Evolutionary conservation across 106 monocot species (phyloP).

Genomic region (Cymbidium sinense): DNA sequence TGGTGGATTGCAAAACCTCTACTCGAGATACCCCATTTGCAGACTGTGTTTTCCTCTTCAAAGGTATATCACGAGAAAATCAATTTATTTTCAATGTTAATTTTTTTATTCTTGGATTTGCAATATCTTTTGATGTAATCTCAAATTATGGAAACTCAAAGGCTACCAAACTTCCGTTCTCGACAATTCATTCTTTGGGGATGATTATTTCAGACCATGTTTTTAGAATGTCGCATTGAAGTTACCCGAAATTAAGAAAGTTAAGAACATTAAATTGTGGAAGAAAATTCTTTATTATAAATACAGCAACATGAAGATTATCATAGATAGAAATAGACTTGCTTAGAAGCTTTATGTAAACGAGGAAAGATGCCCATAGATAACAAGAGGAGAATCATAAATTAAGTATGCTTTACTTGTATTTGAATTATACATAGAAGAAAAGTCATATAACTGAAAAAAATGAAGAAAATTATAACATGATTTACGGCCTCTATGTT

Average conservation of each 20-base stretch:
- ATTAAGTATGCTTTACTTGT: background rate
- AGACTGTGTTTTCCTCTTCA: conserved; percentile 33
- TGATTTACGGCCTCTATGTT: background rate
- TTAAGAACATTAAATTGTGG: background rate
- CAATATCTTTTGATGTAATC: conserved; percentile 4
- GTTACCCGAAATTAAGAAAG: background rate
- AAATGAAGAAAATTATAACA: background rate
- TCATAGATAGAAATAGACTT: background rate
- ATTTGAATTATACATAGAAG: background rate
- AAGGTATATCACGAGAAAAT: conserved; percentile 38
- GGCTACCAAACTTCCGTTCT: background rate
- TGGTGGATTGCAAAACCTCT: conserved; percentile 79
- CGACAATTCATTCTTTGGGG: background rate
- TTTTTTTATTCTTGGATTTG: background rate
- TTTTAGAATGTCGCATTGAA: background rate
- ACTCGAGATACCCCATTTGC: conserved; percentile 53
- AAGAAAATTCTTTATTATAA: background rate
- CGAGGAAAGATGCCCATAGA: background rate
- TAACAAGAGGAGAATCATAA: background rate
- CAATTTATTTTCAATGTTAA: background rate
- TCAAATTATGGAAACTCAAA: background rate
- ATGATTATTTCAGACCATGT: background rate
- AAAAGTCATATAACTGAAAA: background rate
- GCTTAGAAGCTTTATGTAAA: background rate
- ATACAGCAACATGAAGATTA: background rate